phyloP scores from a whole-genome alignment of 2,329 filamentous ascomycete genomes.

The Ophiostoma himal-ulmi region DNA sequence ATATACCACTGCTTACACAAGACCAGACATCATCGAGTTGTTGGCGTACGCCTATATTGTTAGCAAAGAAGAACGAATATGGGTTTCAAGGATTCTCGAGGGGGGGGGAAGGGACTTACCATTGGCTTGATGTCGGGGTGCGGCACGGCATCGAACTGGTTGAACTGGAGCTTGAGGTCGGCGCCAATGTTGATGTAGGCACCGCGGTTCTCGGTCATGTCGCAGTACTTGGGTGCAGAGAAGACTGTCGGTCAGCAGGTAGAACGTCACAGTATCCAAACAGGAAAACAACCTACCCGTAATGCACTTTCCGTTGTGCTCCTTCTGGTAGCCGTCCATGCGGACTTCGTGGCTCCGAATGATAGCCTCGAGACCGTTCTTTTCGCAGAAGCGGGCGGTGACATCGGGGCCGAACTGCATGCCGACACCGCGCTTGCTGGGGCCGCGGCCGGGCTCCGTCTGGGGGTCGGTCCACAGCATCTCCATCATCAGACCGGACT shows the following conservation, averaged over 20 bases:
- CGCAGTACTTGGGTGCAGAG: conserved; percentile 95
- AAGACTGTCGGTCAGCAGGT: conserved; percentile 56
- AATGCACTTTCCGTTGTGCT: conserved; percentile 92
- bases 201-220: conserved; percentile 95
- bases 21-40: conserved; percentile 69
- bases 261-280: background rate
- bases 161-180: conserved; percentile 84
- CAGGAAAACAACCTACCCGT: conserved; percentile 55
- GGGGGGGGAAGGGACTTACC: conserved; percentile 49
- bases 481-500: conserved; percentile 97
- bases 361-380: conserved; percentile 87
- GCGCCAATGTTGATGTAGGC: conserved; percentile 96
- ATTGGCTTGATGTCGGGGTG: conserved; percentile 95
- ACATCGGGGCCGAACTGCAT: conserved; percentile 96
- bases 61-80: background rate
- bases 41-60: conserved; percentile 68
- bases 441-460: conserved; percentile 73
- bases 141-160: conserved; percentile 93
- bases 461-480: conserved; percentile 99
- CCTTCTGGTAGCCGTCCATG: conserved; percentile 98
- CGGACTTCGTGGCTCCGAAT: conserved; percentile 97
- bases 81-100: background rate
- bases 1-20: conserved; percentile 51
- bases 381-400: conserved; percentile 93
- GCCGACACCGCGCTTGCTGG: conserved; percentile 93